Percentiles rank a stretch among this genome's conserved stretches.
Conservation (phyloP, 495 filamentous ascomycete species). For the Annulohypoxylon nitens region DNA sequence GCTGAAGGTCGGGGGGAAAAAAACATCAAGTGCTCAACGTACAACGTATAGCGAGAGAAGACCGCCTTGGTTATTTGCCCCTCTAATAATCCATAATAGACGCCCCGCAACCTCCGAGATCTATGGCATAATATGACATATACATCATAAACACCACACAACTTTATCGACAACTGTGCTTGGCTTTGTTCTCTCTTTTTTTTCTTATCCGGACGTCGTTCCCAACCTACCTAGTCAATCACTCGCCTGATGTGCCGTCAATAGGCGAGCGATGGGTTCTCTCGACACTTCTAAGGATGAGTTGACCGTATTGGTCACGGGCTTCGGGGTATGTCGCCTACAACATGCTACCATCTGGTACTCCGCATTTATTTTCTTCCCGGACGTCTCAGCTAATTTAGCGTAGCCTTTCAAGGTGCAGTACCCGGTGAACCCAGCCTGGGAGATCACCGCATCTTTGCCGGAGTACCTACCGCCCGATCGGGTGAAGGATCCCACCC, state of each 20-base stretch:
- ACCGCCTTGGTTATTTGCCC: neutral
- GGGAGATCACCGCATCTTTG: constrained; percentile 71
- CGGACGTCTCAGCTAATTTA: constrained; percentile 22
- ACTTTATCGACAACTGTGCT: neutral
- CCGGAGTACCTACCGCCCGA: constrained; percentile 65
- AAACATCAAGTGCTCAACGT: neutral
- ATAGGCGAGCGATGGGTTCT: constrained; percentile 55
- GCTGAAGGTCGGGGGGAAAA: neutral
- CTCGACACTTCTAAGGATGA: constrained; percentile 58
- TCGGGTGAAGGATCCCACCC: constrained; percentile 53
- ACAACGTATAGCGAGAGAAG: neutral
- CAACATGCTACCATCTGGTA: constrained; percentile 25
- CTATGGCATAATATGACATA: neutral
- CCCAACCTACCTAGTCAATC: neutral
- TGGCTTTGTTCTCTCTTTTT: neutral
- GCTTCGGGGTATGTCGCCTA: constrained; percentile 72
- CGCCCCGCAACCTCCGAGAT: constrained; percentile 10
- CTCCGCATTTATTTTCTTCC: neutral
- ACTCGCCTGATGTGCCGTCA: neutral
- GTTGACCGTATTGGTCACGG: constrained; percentile 77
- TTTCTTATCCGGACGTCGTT: neutral
- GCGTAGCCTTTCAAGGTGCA: constrained; percentile 73
- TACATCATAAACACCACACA: too few relatives aligned
- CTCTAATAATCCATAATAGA: neutral
- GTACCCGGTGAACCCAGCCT: constrained; percentile 78